Percentiles rank a stretch among this genome's conserved stretches.
phyloP scores from a whole-genome alignment of 768 basidiomycete species.

The Artomyces pyxidatus region DNA sequence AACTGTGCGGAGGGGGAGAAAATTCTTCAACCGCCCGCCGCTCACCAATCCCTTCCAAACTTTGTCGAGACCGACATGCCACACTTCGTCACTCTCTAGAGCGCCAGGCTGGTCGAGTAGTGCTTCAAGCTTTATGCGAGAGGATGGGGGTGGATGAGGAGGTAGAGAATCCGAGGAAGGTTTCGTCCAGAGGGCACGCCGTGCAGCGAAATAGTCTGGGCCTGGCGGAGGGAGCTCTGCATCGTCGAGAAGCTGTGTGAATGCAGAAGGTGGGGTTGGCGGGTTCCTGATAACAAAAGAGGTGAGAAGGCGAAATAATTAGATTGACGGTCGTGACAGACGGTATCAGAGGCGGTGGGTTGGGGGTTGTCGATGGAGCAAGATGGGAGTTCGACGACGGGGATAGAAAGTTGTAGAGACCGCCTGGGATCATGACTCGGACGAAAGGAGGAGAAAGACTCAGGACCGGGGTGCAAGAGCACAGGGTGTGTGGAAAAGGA shows the following conservation, averaged over 20 bases:
- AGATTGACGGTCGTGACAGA: background rate
- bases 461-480: too few relatives aligned
- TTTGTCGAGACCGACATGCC: constrained; percentile 48
- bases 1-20: constrained; percentile 54
- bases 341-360: background rate
- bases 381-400: background rate
- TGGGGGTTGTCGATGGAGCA: background rate
- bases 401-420: background rate
- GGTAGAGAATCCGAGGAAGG: constrained; percentile 19
- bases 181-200: constrained; percentile 52
- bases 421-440: background rate
- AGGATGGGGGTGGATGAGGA: constrained; percentile 17
- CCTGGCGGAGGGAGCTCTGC: constrained; percentile 51
- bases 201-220: constrained; percentile 52
- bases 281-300: background rate
- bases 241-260: constrained; percentile 32
- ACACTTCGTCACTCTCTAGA: constrained; percentile 41
- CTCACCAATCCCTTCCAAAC: constrained; percentile 56
- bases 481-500: background rate
- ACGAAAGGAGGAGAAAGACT: background rate
- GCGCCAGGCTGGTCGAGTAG: constrained; percentile 40
- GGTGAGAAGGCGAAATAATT: background rate
- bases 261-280: constrained; percentile 20
- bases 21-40: constrained; percentile 50
- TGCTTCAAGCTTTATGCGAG: constrained; percentile 33